Evolutionary conservation across 2,329 filamentous ascomycete species (phyloP).

Genomic region (Penicillium sp.): DNA sequence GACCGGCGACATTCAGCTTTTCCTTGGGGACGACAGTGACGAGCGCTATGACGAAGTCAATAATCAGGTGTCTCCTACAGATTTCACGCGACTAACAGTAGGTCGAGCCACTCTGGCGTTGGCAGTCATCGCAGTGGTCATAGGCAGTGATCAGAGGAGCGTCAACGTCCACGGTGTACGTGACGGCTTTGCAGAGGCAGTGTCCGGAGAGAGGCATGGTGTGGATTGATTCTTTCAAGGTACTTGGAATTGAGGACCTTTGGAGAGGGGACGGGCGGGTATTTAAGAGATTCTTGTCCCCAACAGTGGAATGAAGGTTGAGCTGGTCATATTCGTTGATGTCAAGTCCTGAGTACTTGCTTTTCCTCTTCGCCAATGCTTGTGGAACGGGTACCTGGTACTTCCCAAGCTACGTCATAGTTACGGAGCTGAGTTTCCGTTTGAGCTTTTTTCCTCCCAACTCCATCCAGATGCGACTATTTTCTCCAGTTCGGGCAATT

Average conservation of each 20-base stretch:
- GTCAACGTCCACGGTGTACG: constrained; percentile 59
- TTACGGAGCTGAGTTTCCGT: not conserved
- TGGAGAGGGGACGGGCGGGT: constrained; percentile 1
- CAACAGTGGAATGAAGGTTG: not conserved
- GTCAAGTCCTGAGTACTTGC: not conserved
- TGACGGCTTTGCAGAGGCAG: constrained; percentile 69
- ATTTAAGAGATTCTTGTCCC: constrained; percentile 13
- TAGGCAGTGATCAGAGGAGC: constrained; percentile 52
- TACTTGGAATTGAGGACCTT: constrained; percentile 26
- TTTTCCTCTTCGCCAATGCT: not conserved
- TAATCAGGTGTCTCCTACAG: not conserved
- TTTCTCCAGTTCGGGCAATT: not conserved
- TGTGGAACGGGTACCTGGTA: not conserved
- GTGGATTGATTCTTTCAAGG: constrained; percentile 18
- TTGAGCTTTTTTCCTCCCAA: not conserved
- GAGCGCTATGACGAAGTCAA: constrained; percentile 47
- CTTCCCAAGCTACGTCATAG: not conserved
- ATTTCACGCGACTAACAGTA: constrained; percentile 47
- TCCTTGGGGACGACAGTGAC: constrained; percentile 65
- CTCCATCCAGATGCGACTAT: not conserved
- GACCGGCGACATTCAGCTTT: constrained; percentile 61
- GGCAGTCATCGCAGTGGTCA: constrained; percentile 72
- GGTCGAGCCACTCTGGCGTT: constrained; percentile 66
- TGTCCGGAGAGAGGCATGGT: constrained; percentile 66
- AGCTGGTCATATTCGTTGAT: not conserved